phyloP scores from a whole-genome alignment of 345 rosid genomes.

The Acer campestre region DNA sequence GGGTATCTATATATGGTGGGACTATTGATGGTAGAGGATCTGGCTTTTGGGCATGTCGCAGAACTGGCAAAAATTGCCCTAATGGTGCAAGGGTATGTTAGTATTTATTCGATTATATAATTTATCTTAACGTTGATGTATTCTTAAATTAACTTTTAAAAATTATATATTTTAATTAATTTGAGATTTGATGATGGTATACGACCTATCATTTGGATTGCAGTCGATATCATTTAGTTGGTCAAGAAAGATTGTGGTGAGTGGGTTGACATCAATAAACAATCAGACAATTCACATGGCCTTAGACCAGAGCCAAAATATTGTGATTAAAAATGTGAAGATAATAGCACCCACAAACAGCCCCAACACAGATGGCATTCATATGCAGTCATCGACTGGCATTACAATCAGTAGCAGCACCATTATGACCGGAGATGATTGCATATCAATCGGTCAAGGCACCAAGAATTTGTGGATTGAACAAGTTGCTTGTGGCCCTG shows the following conservation, averaged over 20 bases:
- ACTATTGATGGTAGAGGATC: constrained; percentile 48
- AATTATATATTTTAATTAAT: too few species aligned
- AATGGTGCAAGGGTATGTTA: constrained; percentile 7
- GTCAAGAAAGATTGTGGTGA: constrained; percentile 45
- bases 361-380: constrained; percentile 78
- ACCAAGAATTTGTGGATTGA: constrained; percentile 52
- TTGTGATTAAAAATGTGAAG: constrained; percentile 39
- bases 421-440: constrained; percentile 64
- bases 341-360: constrained; percentile 46
- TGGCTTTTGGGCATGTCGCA: constrained; percentile 46
- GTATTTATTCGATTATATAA: background rate
- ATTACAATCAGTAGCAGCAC: constrained; percentile 41
- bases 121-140: too few species aligned
- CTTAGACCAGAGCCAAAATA: constrained; percentile 44
- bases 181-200: too few species aligned
- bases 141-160: background rate
- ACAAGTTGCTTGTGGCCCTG: constrained; percentile 59
- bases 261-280: constrained; percentile 51
- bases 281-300: constrained; percentile 59
- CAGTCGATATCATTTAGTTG: constrained; percentile 19
- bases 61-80: constrained; percentile 9
- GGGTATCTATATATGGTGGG: constrained; percentile 46
- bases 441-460: constrained; percentile 63
- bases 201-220: background rate
- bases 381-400: constrained; percentile 40